These are phyloP conservation scores for Cutaneotrichosporon spelunceum DNA, from an alignment of 1,284 basidiomycete species.

Conservation along the genomic window DNA sequence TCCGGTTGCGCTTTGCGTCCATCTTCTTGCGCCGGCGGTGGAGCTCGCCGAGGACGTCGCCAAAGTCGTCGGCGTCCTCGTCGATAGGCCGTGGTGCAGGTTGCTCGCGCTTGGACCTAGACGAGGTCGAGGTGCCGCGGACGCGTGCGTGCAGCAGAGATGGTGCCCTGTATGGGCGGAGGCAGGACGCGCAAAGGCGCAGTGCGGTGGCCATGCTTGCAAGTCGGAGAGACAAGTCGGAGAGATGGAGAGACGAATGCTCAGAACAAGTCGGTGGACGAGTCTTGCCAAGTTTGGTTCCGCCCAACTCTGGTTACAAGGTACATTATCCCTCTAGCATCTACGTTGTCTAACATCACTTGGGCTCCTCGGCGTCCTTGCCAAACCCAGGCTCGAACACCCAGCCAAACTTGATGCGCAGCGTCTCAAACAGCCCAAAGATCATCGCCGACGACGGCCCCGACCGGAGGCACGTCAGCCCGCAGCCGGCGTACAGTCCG, in stretches of 20 bases:
- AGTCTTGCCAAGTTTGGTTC: not conserved
- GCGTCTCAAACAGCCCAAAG: constrained; percentile 81
- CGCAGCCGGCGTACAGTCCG: constrained; percentile 93
- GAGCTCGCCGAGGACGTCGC: constrained; percentile 37
- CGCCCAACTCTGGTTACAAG: not conserved
- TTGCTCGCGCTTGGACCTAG: not conserved
- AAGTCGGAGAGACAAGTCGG: not conserved
- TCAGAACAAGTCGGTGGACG: too few species aligned
- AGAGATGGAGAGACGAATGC: not conserved
- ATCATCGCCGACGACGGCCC: constrained; percentile 89
- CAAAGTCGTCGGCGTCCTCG: constrained; percentile 30
- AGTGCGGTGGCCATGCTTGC: not conserved
- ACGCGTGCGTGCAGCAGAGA: not conserved
- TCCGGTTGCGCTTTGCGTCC: constrained; percentile 45
- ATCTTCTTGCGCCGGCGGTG: constrained; percentile 40
- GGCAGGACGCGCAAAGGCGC: not conserved
- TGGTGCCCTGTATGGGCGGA: not conserved
- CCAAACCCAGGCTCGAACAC: constrained; percentile 24
- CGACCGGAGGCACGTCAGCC: constrained; percentile 80
- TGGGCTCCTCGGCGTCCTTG: not conserved
- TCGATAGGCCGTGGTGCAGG: constrained; percentile 17
- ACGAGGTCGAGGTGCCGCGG: constrained; percentile 3
- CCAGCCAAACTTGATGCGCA: constrained; percentile 51
- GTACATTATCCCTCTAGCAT: not conserved
- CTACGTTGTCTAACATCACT: not conserved